Conservation (phyloP, 805 yeast species). For the Myxozyma kluyveri region DNA sequence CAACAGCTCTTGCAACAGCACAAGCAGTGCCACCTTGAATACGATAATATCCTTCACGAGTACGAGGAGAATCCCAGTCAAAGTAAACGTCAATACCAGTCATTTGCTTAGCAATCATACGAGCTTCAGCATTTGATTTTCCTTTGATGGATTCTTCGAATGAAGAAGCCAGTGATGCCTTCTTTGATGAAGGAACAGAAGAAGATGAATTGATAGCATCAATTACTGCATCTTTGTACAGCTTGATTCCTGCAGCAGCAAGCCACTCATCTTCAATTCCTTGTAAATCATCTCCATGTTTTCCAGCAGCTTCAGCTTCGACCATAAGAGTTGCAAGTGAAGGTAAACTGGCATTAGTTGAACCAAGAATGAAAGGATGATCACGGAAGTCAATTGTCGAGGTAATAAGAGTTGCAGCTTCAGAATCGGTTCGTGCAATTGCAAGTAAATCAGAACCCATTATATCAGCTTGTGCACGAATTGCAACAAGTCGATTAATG, state of each 20-base stretch:
- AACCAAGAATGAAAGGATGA: slow-evolving; percentile 86
- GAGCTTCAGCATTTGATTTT: slow-evolving; percentile 80
- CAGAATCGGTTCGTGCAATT: slow-evolving; percentile 96
- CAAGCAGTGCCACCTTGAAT: slow-evolving; percentile 96
- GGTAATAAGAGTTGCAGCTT: slow-evolving; percentile 92
- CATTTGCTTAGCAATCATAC: slow-evolving; percentile 49
- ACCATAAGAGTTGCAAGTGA: slow-evolving; percentile 75
- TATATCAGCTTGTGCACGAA: slow-evolving; percentile 92
- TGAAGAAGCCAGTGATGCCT: slow-evolving; percentile 58
- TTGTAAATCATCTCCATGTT: slow-evolving; percentile 66
- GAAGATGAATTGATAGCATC: slow-evolving; percentile 61
- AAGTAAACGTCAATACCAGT: slow-evolving; percentile 52
- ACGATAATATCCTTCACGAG: slow-evolving; percentile 95
- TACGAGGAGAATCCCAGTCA: slow-evolving; percentile 94
- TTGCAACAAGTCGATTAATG: slow-evolving; percentile 88
- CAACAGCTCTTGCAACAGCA: slow-evolving; percentile 95
- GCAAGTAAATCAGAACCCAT: slow-evolving; percentile 80
- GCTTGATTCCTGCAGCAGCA: slow-evolving; percentile 74
- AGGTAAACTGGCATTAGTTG: slow-evolving; percentile 78
- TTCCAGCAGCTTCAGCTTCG: slow-evolving; percentile 75
- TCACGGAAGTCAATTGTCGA: slow-evolving; percentile 93
- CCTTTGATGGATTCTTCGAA: slow-evolving; percentile 53
- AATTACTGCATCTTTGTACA: slow-evolving; percentile 87
- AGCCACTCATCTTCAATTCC: slow-evolving; percentile 80
- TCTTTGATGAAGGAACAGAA: slow-evolving; percentile 46